Evolutionary conservation across 2,329 filamentous ascomycete species (phyloP).

Genomic region (Paraconiothyrium brasiliense): DNA sequence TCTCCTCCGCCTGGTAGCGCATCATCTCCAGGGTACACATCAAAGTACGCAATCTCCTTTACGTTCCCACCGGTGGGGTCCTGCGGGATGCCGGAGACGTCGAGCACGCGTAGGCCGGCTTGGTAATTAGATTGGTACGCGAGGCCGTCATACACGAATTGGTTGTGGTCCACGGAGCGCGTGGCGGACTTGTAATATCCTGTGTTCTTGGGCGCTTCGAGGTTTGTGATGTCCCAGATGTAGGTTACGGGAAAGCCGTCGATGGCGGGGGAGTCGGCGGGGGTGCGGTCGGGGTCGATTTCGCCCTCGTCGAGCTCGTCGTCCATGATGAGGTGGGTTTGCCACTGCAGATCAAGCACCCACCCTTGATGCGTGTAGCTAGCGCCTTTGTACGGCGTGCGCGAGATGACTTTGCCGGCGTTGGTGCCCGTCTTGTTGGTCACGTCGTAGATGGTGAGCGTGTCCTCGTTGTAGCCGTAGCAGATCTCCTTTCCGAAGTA

Average conservation of each 20-base stretch:
- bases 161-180: constrained; percentile 57
- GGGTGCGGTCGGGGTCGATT: constrained; percentile 37
- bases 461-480: constrained; percentile 66
- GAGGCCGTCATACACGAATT: constrained; percentile 54
- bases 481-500: constrained; percentile 64
- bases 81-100: constrained; percentile 51
- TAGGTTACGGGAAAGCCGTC: constrained; percentile 50
- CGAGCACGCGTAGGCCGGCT: constrained; percentile 54
- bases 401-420: constrained; percentile 65
- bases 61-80: constrained; percentile 49
- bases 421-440: constrained; percentile 63
- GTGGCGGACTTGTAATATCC: constrained; percentile 54
- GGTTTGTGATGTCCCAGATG: constrained; percentile 49
- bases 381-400: constrained; percentile 63
- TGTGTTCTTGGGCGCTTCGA: constrained; percentile 48
- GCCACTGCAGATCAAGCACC: constrained; percentile 55
- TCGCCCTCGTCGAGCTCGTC: constrained; percentile 52
- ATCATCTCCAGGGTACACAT: constrained; percentile 54
- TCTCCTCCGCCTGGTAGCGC: constrained; percentile 45
- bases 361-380: constrained; percentile 69
- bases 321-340: constrained; percentile 49
- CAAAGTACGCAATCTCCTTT: constrained; percentile 56
- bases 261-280: constrained; percentile 36
- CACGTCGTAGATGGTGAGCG: constrained; percentile 62
- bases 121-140: constrained; percentile 57